Conservation (phyloP, 163 green algal species). For the Coccomyxa subellipsoidea region DNA sequence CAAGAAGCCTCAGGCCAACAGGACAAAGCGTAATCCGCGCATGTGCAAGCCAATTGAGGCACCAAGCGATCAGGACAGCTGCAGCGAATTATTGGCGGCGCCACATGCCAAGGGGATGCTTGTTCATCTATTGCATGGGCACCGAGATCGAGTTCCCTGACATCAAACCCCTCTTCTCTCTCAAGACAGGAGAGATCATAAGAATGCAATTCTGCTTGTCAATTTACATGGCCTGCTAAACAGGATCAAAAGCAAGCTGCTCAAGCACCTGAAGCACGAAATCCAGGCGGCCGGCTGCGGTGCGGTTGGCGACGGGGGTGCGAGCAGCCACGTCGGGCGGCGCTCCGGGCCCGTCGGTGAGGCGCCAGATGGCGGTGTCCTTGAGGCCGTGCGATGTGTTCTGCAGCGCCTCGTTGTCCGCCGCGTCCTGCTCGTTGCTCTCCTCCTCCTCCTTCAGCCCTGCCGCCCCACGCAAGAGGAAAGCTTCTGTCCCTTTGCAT, state of each 20-base stretch:
- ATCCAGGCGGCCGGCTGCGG: constrained; percentile 49
- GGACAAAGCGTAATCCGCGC: too few relatives aligned
- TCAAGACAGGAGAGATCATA: too few relatives aligned
- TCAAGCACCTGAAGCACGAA: constrained; percentile 50
- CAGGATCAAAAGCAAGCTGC: neutral
- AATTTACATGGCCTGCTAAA: too few relatives aligned
- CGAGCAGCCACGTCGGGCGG: neutral
- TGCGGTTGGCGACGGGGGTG: constrained; percentile 4
- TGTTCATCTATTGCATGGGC: too few relatives aligned
- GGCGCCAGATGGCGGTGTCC: constrained; percentile 12
- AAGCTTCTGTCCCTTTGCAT: neutral
- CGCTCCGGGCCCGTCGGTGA: constrained; percentile 16
- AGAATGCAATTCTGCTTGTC: too few relatives aligned
- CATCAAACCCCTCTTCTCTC: too few relatives aligned
- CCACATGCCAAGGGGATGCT: too few relatives aligned
- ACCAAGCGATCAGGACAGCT: too few relatives aligned
- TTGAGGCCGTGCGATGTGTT: neutral
- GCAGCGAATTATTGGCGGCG: too few relatives aligned
- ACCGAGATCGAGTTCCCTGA: too few relatives aligned
- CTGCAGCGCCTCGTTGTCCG: constrained; percentile 3
- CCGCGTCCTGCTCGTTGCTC: constrained; percentile 6
- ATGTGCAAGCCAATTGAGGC: too few relatives aligned
- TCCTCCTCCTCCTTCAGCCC: constrained; percentile 8
- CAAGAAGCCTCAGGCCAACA: too few relatives aligned
- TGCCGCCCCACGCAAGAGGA: neutral